Evolutionary conservation across 1,139 yeast species (phyloP).

Genomic region (Saccharomyces pastorianus): DNA sequence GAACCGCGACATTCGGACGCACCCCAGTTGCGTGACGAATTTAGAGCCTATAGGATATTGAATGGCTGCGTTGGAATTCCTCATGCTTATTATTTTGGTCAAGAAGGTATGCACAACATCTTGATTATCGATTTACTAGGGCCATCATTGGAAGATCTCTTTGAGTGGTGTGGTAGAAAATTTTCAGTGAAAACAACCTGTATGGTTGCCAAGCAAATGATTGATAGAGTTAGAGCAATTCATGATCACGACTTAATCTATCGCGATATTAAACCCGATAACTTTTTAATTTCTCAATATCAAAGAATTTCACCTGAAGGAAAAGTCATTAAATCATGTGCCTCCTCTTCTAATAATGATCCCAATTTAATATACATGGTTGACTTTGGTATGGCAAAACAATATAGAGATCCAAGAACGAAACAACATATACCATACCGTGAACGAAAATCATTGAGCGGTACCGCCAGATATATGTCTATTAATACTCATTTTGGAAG

Average conservation of each 20-base stretch:
- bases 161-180: constrained; percentile 95
- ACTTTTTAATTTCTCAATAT: constrained; percentile 55
- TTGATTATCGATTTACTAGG: constrained; percentile 89
- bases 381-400: constrained; percentile 97
- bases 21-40: constrained; percentile 93
- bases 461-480: constrained; percentile 96
- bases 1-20: constrained; percentile 97
- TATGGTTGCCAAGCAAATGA: constrained; percentile 89
- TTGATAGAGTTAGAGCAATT: constrained; percentile 73
- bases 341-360: constrained; percentile 24
- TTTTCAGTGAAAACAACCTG: constrained; percentile 84
- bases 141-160: constrained; percentile 89
- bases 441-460: constrained; percentile 87
- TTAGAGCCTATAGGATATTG: constrained; percentile 80
- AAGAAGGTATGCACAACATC: constrained; percentile 92
- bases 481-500: constrained; percentile 95
- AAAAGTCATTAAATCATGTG: constrained; percentile 17
- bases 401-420: constrained; percentile 89
- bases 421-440: constrained; percentile 94
- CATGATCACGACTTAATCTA: constrained; percentile 87
- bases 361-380: constrained; percentile 51
- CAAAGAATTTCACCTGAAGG: constrained; percentile 19
- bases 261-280: constrained; percentile 94
- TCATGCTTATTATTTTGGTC: constrained; percentile 92
- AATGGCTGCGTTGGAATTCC: constrained; percentile 85